These are phyloP conservation scores for Emericellopsis atlantica DNA, from an alignment of 2,329 filamentous ascomycete genomes.

Conservation along the genomic window DNA sequence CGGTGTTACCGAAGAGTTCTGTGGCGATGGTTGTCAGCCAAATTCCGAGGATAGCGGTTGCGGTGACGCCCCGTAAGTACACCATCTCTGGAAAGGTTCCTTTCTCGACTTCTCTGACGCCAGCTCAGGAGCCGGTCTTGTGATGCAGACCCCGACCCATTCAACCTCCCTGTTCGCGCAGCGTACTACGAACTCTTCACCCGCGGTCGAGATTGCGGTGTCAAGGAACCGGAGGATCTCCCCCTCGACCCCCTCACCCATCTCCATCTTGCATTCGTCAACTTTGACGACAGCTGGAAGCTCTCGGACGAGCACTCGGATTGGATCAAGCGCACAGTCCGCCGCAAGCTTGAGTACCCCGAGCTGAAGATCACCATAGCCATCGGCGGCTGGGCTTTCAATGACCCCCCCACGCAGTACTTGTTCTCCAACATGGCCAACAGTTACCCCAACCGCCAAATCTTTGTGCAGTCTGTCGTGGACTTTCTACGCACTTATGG, in stretches of 20 bases:
- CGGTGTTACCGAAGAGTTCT: slow-evolving; percentile 14
- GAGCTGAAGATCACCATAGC: slow-evolving; percentile 18
- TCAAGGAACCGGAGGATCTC: too few relatives aligned
- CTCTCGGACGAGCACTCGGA: neutral
- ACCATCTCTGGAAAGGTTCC: neutral
- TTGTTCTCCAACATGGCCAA: slow-evolving; percentile 9
- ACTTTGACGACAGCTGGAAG: neutral
- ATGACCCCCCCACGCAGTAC: slow-evolving; percentile 7
- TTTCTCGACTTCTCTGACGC: too few relatives aligned
- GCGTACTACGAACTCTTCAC: too few relatives aligned
- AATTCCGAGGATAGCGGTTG: neutral
- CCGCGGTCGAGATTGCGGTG: too few relatives aligned
- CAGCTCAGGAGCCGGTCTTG: too few relatives aligned
- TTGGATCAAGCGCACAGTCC: slow-evolving; percentile 9
- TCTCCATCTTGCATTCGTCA: neutral
- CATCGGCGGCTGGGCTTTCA: slow-evolving; percentile 28
- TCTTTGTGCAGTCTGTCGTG: slow-evolving; percentile 4
- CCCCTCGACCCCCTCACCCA: too few relatives aligned
- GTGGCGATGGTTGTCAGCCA: slow-evolving; percentile 5
- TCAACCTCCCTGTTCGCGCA: too few relatives aligned
- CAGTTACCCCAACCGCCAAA: slow-evolving; percentile 3
- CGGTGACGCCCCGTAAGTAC: neutral
- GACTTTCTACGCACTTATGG: slow-evolving; percentile 3
- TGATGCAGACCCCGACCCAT: too few relatives aligned
- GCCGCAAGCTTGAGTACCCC: slow-evolving; percentile 13